phyloP scores from a whole-genome alignment of 805 yeast species.

The Candida pseudoglaebosa region DNA sequence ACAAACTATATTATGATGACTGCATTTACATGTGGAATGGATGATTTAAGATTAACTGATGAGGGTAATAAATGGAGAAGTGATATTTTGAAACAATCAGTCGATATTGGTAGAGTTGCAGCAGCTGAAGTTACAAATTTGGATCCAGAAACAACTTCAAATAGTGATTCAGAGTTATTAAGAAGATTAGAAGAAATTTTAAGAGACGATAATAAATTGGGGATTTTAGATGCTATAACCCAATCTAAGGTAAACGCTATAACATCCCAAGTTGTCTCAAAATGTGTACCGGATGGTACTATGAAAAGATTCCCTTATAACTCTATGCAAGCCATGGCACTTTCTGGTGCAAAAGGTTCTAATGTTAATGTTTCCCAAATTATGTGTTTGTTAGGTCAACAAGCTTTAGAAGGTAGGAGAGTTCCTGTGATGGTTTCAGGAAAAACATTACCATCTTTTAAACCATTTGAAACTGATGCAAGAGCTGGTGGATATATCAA shows the following conservation, averaged over 20 bases:
- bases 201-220: constrained; percentile 89
- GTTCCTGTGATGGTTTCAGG: constrained; percentile 99
- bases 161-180: constrained; percentile 67
- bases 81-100: constrained; percentile 72
- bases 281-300: constrained; percentile 94
- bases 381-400: constrained; percentile 99
- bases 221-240: constrained; percentile 91
- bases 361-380: constrained; percentile 97
- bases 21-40: constrained; percentile 99
- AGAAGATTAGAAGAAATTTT: constrained; percentile 90
- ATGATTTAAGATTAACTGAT: constrained; percentile 84
- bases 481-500: constrained; percentile 98
- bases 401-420: constrained; percentile 98
- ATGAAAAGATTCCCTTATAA: constrained; percentile 94
- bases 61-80: constrained; percentile 90
- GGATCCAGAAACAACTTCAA: constrained; percentile 43
- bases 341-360: constrained; percentile 99
- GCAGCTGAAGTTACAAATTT: constrained; percentile 93
- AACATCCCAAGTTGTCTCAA: constrained; percentile 90
- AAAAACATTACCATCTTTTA: constrained; percentile 93
- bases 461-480: constrained; percentile 94
- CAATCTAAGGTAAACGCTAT: constrained; percentile 88
- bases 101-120: constrained; percentile 83
- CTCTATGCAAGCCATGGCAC: constrained; percentile 98
- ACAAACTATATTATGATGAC: constrained; percentile 89